A percentile compares a stretch with the other conserved stretches of the same genome.
Conservation (phyloP, 495 filamentous ascomycete species). For the Penicillium salamii region DNA sequence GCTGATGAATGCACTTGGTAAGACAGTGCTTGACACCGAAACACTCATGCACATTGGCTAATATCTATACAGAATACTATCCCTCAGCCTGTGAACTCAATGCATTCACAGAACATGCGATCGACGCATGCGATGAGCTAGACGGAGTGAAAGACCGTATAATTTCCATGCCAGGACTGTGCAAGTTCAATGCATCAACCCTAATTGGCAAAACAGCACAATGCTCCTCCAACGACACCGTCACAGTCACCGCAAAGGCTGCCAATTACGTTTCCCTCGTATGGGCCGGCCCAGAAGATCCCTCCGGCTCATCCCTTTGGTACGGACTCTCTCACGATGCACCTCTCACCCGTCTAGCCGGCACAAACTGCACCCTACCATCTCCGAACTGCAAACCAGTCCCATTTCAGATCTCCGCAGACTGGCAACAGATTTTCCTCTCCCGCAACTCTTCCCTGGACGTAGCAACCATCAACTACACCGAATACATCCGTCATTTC, state of each 20-base stretch:
- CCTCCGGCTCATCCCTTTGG: constrained; percentile 13
- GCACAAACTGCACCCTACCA: not conserved
- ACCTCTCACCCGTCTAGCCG: not conserved
- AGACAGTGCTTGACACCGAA: not conserved
- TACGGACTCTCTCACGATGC: not conserved
- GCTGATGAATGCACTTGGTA: constrained; percentile 32
- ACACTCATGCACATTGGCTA: not conserved
- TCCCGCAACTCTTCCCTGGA: not conserved
- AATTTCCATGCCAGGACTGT: constrained; percentile 51
- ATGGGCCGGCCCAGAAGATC: constrained; percentile 22
- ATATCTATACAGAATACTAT: constrained; percentile 13
- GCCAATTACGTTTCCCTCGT: constrained; percentile 16
- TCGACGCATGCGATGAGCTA: constrained; percentile 41
- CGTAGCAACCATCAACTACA: not conserved
- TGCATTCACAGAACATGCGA: constrained; percentile 38
- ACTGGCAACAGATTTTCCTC: constrained; percentile 1
- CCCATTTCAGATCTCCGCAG: not conserved
- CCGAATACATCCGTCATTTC: not conserved
- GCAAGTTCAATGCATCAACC: constrained; percentile 44
- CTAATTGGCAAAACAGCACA: constrained; percentile 43
- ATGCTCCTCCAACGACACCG: constrained; percentile 32
- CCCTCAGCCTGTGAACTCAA: constrained; percentile 44
- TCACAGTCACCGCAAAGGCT: constrained; percentile 22
- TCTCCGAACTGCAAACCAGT: not conserved
- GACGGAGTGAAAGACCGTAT: constrained; percentile 60